Base-by-base conservation (phyloP, 805 yeast species). In the Priceomyces medius region DNA sequence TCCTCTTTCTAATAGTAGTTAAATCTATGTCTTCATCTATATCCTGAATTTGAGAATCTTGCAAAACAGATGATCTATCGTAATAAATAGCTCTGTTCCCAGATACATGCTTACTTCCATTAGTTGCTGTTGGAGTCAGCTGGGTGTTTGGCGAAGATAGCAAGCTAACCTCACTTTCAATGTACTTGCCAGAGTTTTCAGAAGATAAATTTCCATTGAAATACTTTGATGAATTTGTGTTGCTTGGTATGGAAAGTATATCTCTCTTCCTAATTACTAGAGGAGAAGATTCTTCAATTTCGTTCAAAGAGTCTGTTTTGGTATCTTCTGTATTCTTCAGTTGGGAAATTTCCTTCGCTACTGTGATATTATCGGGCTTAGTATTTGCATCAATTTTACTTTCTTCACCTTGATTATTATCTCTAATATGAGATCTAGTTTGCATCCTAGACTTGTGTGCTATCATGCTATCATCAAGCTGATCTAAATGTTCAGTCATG, bases 231-330 rank as follows among this genome's bases (percentile, higher is more conserved):
- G 44, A 16, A 38, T 43, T 19, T 42, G 38, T 9, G 34, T 38
- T 10, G 42, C 10, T 26, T 26, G 14, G n/a, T 8, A 4, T 19
- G 4, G 21, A 18, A 18, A 43, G 20, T 6, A 53, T 24, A 38
- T 51, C 54, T 9, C 41, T 14, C 10, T 40, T 37, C 20, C 53
- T 44, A n/a, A 51, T 41, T 4, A 49, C 43, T 2, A 40, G 12
- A 1, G 61, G 62, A 12, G 62, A 57, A 2, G 59, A 50, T 20
- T 56, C 61, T 17, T 51, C 56, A 17, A 51, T 42, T 21, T 47
- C 60, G 36, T 42, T 38, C 2, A 53, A 45, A 1, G 54, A 51
- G n/a, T 20, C 13, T 8, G 18, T 4, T 16, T 13, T 4, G 3
- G 16, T 18, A 27, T 27, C 31, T n/a, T 27, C 31, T 9, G 12